A percentile compares a stretch with the other conserved stretches of the same genome.
Conservation (phyloP, 768 basidiomycete species). For the Sporobolomyces phaffii region DNA sequence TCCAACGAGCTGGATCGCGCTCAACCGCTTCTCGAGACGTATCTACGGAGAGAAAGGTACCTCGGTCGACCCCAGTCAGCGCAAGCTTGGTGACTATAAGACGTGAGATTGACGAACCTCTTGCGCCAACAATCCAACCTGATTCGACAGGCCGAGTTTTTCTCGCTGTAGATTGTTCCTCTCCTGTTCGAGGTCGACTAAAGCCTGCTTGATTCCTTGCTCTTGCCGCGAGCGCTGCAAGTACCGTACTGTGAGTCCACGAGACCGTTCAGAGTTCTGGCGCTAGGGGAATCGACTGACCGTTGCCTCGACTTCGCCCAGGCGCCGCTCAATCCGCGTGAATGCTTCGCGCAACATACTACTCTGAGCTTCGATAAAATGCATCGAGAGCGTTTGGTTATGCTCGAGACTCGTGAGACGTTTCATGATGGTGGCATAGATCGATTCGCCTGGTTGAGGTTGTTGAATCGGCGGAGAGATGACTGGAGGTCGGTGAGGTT, state of each 20-base stretch:
- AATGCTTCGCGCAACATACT: constrained; percentile 67
- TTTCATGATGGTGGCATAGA: constrained; percentile 94
- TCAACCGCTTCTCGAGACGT: constrained; percentile 77
- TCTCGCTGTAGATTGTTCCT: constrained; percentile 63
- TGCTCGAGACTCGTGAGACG: constrained; percentile 75
- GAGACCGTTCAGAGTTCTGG: no score
- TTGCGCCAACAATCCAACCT: constrained; percentile 67
- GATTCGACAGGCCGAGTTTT: constrained; percentile 60
- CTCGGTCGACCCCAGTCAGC: neutral
- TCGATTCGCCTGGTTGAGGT: constrained; percentile 64
- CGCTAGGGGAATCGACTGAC: constrained; percentile 23
- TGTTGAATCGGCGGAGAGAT: constrained; percentile 3
- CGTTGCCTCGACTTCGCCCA: constrained; percentile 52
- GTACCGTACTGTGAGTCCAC: neutral
- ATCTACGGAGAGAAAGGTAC: no score
- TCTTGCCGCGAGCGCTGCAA: constrained; percentile 64
- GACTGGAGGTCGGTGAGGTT: constrained; percentile 4
- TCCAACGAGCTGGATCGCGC: constrained; percentile 78
- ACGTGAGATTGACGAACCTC: no score
- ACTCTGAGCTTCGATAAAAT: constrained; percentile 87
- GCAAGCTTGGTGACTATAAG: neutral
- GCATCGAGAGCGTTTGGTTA: constrained; percentile 74
- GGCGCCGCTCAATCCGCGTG: constrained; percentile 65
- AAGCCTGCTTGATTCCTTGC: constrained; percentile 59
- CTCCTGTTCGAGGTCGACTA: constrained; percentile 66